Base-by-base conservation (phyloP, 768 basidiomycete species). In the Collybia sp. region DNA sequence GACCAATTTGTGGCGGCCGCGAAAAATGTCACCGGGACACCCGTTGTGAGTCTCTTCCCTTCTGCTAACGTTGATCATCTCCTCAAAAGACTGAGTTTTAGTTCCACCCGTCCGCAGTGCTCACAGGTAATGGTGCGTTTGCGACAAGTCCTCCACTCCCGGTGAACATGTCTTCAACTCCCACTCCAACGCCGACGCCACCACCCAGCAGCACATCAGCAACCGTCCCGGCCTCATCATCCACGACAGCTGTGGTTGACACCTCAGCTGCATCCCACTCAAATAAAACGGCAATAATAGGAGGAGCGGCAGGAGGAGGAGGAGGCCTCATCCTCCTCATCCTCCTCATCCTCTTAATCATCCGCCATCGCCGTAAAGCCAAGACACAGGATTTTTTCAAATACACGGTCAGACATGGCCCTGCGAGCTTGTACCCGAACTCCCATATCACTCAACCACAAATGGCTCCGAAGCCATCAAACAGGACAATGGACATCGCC, bases 41-140 rank as follows among this genome's bases (percentile, higher is more conserved):
- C 63, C n/a, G 44, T 45, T 17, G 63, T 66, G 55, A 50, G 59
- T 53, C 20, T 39, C 39, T 20, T 19, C 31, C 5, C 10, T 31
- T 30, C 43, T 20, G 34, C 17, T 40, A 34, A 30, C 32, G 40
- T 39, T 34, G 6, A 42, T n/a, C 10, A 12, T n/a, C 41, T 25
- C 44, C 6, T 16, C 15, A 12, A 10, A 34, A 37, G 30, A 30
- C 13, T 37, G n/a, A n/a, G 42, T 32, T 39, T 12, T 40, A 70
- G 67, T 54, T 58, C 15, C 34, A 51, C 30, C 52, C 61, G 33
- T 43, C 60, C 12, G 43, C 58, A 30, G 52, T 53, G 9, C 42
- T 66, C 13, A 56, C 59, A 4, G 70, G 69, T n/a, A 43, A 59
- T 40, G 65, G 61, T 11, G 70, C 70, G 37, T 55, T 58, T 44